These are phyloP conservation scores for Lepidium sativum DNA, from an alignment of 345 rosid species.

Conservation along the genomic window DNA sequence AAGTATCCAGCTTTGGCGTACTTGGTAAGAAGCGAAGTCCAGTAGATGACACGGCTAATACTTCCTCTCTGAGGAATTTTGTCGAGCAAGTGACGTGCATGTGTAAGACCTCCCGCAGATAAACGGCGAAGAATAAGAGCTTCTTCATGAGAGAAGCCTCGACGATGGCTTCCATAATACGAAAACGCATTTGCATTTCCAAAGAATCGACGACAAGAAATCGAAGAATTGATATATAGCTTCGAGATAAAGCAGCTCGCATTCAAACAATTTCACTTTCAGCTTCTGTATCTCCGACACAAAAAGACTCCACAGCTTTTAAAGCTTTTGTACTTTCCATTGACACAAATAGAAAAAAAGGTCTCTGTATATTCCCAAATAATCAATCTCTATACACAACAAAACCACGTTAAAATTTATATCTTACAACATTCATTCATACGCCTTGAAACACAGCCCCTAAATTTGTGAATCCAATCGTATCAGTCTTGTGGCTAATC, in stretches of 20 bases:
- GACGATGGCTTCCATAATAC: background rate
- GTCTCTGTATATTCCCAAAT: background rate
- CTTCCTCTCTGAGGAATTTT: conserved; percentile 33
- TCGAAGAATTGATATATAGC: background rate
- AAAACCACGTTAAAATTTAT: background rate
- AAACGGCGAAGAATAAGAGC: conserved; percentile 29
- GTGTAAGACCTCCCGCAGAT: conserved; percentile 21
- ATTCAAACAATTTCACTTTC: conserved; percentile 10
- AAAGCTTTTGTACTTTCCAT: background rate
- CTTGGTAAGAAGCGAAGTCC: conserved; percentile 53
- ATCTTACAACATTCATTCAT: conserved; percentile 16
- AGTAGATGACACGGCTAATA: conserved; percentile 30
- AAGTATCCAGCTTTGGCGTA: conserved; percentile 35
- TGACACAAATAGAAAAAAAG: background rate
- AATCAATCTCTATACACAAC: conserved; percentile 1
- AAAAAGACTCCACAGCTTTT: no score
- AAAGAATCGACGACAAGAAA: conserved; percentile 2
- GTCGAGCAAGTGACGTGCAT: conserved; percentile 53
- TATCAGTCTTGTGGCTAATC: background rate
- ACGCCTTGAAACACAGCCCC: background rate
- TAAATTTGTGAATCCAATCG: background rate
- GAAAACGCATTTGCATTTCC: conserved; percentile 7
- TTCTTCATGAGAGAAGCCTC: conserved; percentile 28
- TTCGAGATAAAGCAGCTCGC: conserved; percentile 23
- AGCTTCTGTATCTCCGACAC: no score